Evolutionary conservation across 2,329 filamentous ascomycete species (phyloP), one percentile per base, ranked within the genome.

Genomic region (Balansia obtecta): DNA sequence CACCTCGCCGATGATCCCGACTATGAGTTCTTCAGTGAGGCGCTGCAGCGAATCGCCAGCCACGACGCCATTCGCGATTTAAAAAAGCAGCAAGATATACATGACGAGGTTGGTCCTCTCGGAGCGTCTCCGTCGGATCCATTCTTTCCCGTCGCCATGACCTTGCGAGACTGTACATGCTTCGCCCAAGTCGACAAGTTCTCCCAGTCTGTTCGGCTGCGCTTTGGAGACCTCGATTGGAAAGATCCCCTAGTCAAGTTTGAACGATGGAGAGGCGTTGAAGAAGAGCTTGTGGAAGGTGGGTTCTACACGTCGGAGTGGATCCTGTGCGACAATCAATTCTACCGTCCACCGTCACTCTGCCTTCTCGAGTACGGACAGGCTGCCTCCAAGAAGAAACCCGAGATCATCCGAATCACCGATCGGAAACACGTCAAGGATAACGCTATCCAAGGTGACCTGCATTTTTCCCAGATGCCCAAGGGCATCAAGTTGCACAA

Each of bases 91-190:
- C 69, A 72, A 51, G 66, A 72, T 48, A 56, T 64, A 6, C 62
- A 72, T 20, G 76, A 79, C 55, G 60, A 65, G 1, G 62, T 57
- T 0, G 69, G 71, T 0, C 71, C 76, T 18, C 64, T 78, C 2
- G 57, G 66, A 2, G 67, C 69, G 9, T 62, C 70, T 45, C 63
- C 62, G 1, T 60, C 63, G 3, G 65, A 74, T 37, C 61, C 67
- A 11, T 69, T 75, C 30, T 81, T 86, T 53, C 74, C 77, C 12
- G 70, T 86, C 7, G 85, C 85, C 50, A 91, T 91, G 86, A 90
- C 87, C 3, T 64, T 93, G 56, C 73, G 87, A 46, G 87, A 93
- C 68, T 89, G 86, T 63, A 87, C 85, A 3, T 77, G 86, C 58
- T 89, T 84, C 60, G 70, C 88, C 40, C 78, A 79, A 58, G 74